Conservation (phyloP, 2,329 filamentous ascomycete species). For the Orbilia ellipsospora region DNA sequence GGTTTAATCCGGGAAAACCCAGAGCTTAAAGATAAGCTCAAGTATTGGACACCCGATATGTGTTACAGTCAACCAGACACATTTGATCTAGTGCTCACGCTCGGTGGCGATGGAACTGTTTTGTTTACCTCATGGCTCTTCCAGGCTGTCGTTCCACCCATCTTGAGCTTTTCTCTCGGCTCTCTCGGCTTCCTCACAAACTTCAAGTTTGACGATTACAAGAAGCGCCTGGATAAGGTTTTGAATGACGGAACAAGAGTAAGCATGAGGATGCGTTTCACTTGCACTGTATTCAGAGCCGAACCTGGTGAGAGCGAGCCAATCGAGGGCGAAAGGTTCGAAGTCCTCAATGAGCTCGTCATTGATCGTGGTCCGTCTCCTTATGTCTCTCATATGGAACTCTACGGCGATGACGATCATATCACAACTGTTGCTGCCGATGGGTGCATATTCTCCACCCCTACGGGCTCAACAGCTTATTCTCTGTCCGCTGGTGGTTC, state of each 20-base stretch:
- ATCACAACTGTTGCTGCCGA: constrained; percentile 96
- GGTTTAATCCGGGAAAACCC: constrained; percentile 78
- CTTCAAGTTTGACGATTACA: constrained; percentile 88
- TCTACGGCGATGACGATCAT: constrained; percentile 94
- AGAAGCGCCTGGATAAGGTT: constrained; percentile 83
- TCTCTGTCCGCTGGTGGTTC: constrained; percentile 95
- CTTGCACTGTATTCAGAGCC: constrained; percentile 91
- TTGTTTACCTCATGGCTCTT: constrained; percentile 93
- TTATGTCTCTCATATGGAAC: constrained; percentile 95
- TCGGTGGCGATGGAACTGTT: constrained; percentile 87
- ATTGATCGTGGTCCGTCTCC: constrained; percentile 96
- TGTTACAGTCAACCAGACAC: constrained; percentile 94
- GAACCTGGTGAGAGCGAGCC: constrained; percentile 70
- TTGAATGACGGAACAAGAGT: constrained; percentile 99
- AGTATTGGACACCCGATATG: constrained; percentile 95
- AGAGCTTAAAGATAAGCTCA: constrained; percentile 83
- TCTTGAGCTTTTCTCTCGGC: constrained; percentile 84
- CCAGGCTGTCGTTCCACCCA: constrained; percentile 85
- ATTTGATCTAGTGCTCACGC: constrained; percentile 91
- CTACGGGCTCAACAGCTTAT: constrained; percentile 91
- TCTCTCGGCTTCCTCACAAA: constrained; percentile 89
- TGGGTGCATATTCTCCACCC: constrained; percentile 96
- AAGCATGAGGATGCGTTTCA: constrained; percentile 98
- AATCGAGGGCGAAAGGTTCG: constrained; percentile 93
- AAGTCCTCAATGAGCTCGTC: constrained; percentile 95